Evolutionary conservation across 164 flowering plant genomes (phyloP), one percentile per base, ranked within the genome.

Genomic region (Nymphaea colorata): DNA sequence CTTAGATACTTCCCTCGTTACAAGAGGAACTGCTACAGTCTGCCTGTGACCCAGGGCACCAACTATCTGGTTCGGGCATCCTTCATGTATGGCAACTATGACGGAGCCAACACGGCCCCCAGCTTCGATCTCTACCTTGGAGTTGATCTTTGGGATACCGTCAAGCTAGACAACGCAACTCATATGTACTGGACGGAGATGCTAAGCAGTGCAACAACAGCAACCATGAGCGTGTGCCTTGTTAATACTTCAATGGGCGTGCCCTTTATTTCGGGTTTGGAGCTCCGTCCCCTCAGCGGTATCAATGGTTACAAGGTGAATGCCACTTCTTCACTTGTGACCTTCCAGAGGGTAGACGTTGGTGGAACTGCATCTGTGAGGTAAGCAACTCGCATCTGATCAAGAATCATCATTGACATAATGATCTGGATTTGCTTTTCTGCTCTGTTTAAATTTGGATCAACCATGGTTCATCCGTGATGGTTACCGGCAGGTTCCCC

Each of bases 201-300:
- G 14, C 72, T 80, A 0, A 66, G 64, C 11, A 51, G 68, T 2
- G 71, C 79, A 0, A 0, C 42, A 2, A 36, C 62, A 5, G 68
- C 77, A 43, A 65, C 51, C 51, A 11, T 80, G 17, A 7, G 68
- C 8, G 73, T 80, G 12, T 84, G 87, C 60, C 85, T 84, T 3
- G 72, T 74, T 16, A 73, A 84, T 47, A 79, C 64, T 3, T 80
- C 75, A 4, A 59, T 3, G 0, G 85, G 85, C 16, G 71, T 71
- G 1, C 87, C 85, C 61, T 82, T 80, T 69, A 74, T 82, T 17
- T 82, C 87, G 3, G 76, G 67, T 18, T 60, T 84, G 62, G 85
- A 82, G 64, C 68, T 80, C 4, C 74, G 87, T 65, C n/a, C 63
- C 0, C 5, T 45, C 36, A 25, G 36, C 36, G 36, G 36, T 25